Evolutionary conservation across 139 green algal genomes (phyloP), one percentile per base, ranked within the genome.

Genomic region (Volvox africanus): DNA sequence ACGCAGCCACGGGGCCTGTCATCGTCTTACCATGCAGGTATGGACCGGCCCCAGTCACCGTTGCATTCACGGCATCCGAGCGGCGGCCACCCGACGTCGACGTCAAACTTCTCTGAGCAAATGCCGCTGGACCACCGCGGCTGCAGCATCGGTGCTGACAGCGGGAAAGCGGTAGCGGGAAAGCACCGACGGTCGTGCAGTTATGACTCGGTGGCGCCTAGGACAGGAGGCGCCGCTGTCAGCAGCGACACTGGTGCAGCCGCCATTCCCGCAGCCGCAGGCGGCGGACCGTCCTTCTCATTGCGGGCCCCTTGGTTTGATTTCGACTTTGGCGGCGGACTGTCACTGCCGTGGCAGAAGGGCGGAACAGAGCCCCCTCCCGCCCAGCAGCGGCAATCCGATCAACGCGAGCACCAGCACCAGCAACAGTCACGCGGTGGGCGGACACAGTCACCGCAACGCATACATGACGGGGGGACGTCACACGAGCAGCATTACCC

Each of bases 161-260:
- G 82, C 22, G 33, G 82, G 33, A 18, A 35, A 26, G 24, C 36
- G 44, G 68, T 12, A 9, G 22, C 20, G 62, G 35, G 9, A 24
- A 19, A 67, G 83, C 85, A 89, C 69, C 69, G 85, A 44, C 85
- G 85, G 19, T 73, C 37, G 1, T 75, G 85, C 69, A 89, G 85
- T 68, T 82, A 89, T 37, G 85, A 89, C n/a, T 1, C 68, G 3
- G 85, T 68, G 11, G 67, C 85, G 17, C 36, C 26, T n/a, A 69
- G 67, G 44, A 19, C 16, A 6, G 69, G 68, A n/a, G 28, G 1
- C 21, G 83, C 9, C 36, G 22, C 6, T 32, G 78, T 35, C 36
- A 30, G 78, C 12, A 19, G 36, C 20, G 36, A 17, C 62, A 2
- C 5, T 19, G 22, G 50, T 1, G 35, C 18, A 14, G 36, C 78